Evolutionary conservation across 129 eudicot genomes (phyloP).

Genomic region (Flaveria sonorensis): DNA sequence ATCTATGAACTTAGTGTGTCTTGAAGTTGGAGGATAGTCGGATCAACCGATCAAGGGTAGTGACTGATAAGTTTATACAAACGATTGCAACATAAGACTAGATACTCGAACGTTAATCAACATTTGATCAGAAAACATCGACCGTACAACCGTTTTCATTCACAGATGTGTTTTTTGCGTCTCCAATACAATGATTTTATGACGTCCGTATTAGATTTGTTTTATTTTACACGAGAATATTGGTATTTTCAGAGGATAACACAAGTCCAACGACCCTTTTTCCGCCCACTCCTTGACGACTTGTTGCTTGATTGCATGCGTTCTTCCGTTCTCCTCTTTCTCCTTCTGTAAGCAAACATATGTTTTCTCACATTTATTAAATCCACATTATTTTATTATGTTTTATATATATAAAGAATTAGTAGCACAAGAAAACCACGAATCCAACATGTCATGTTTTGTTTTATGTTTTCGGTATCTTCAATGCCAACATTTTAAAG

Average conservation of each 20-base stretch:
- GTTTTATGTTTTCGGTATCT: background rate
- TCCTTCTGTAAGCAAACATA: constrained; percentile 19
- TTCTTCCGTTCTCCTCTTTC: constrained; percentile 18
- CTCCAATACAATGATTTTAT: too few relatives aligned
- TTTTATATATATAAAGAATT: background rate
- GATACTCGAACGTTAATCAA: too few relatives aligned
- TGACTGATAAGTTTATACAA: background rate
- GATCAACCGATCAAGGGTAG: background rate
- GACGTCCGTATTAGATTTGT: too few relatives aligned
- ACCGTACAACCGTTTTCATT: background rate
- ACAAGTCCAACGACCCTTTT: constrained; percentile 24
- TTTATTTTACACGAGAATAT: background rate
- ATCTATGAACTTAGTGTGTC: too few relatives aligned
- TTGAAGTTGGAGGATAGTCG: background rate
- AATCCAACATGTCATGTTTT: background rate
- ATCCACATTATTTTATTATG: background rate
- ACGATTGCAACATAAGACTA: too few relatives aligned
- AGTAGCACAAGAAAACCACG: background rate
- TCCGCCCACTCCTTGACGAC: constrained; percentile 20
- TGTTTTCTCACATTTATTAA: constrained; percentile 2
- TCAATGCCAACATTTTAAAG: too few relatives aligned
- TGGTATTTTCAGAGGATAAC: constrained; percentile 11
- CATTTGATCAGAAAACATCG: too few relatives aligned
- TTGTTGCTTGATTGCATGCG: constrained; percentile 25
- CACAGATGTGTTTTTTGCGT: background rate